A percentile compares a stretch with the other conserved stretches of the same genome.
Conservation (phyloP, 164 flowering plant species). For the Vitis labrusca region DNA sequence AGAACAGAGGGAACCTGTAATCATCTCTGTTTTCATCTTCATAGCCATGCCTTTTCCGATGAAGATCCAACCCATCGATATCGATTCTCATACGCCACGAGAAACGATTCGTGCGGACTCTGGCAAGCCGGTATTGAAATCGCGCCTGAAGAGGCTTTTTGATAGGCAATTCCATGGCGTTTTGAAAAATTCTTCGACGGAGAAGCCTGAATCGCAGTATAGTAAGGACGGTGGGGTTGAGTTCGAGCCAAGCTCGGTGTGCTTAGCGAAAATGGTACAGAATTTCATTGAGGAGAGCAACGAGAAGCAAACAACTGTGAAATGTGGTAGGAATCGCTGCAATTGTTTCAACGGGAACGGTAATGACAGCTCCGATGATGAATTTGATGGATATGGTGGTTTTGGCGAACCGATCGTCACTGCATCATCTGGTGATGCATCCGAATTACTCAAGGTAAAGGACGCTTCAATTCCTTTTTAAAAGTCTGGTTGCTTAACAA, state of each 20-base stretch:
- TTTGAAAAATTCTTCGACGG: slow-evolving; percentile 50
- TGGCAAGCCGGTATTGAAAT: slow-evolving; percentile 61
- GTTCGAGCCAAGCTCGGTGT: slow-evolving; percentile 90
- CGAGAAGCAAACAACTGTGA: slow-evolving; percentile 53
- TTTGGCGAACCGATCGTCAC: slow-evolving; percentile 37
- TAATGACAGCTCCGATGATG: slow-evolving; percentile 75
- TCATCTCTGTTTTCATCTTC: not conserved
- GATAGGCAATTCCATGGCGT: slow-evolving; percentile 73
- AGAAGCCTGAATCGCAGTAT: slow-evolving; percentile 28
- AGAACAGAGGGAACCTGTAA: not conserved
- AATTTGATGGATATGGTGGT: slow-evolving; percentile 45
- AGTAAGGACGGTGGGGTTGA: slow-evolving; percentile 22
- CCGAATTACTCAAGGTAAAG: slow-evolving; percentile 68
- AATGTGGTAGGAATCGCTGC: slow-evolving; percentile 74
- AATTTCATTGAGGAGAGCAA: slow-evolving; percentile 70
- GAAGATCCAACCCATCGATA: slow-evolving; percentile 87
- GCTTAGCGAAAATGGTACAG: slow-evolving; percentile 86
- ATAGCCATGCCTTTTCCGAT: slow-evolving; percentile 53
- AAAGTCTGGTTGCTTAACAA: no score
- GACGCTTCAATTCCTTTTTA: not conserved
- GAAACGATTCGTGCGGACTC: slow-evolving; percentile 38
- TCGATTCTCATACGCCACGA: slow-evolving; percentile 24
- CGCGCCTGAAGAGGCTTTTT: slow-evolving; percentile 75
- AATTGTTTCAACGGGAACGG: slow-evolving; percentile 81
- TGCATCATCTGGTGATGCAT: slow-evolving; percentile 37